Conservation (phyloP, 169 alveolate genomes). For the Cryptosporidium viatorum region DNA sequence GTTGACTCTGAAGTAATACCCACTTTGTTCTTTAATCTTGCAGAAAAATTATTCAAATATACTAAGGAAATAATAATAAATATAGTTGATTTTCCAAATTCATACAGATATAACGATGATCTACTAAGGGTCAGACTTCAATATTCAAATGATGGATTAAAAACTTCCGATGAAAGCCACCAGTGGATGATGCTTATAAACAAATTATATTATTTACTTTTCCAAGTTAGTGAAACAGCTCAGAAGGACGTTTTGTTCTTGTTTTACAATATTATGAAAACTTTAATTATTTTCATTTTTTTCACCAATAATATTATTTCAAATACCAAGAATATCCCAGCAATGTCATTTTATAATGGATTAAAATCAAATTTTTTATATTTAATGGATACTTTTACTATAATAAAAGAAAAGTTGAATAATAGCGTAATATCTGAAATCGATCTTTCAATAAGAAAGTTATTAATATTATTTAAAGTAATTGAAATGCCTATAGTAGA, state of each 20-base stretch:
- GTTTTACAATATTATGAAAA: neutral
- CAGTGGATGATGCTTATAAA: neutral
- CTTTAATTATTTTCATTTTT: neutral
- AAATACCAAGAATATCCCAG: neutral
- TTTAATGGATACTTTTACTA: constrained; percentile 3
- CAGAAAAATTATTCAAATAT: neutral
- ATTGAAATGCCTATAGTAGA: constrained; percentile 15
- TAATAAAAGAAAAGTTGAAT: neutral
- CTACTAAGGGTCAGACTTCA: neutral
- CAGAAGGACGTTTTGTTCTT: neutral
- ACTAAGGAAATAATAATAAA: neutral
- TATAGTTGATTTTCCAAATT: neutral
- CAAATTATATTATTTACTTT: neutral
- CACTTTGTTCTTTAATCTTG: neutral
- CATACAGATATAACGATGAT: neutral
- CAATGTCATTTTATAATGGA: neutral
- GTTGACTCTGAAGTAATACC: neutral
- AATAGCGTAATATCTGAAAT: neutral
- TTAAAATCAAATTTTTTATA: constrained; percentile 4
- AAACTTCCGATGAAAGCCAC: neutral
- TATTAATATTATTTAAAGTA: constrained; percentile 17
- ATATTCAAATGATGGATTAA: no score
- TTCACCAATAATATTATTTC: neutral
- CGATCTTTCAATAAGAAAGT: neutral
- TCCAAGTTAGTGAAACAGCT: neutral